Conservation (phyloP, 768 basidiomycete species). For the Leccinellum luteum region DNA sequence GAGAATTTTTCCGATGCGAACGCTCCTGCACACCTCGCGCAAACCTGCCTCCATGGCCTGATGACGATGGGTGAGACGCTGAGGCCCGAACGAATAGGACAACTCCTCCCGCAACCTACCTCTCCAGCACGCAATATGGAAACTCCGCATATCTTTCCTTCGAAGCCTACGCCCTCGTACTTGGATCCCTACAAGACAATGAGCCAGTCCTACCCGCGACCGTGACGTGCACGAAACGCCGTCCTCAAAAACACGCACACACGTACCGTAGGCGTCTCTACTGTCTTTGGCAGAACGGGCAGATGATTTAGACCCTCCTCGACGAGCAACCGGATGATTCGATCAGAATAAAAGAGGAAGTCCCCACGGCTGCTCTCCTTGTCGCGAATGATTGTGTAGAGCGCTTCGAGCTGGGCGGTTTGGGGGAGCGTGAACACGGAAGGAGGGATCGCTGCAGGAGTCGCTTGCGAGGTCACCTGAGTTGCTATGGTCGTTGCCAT, state of each 20-base stretch:
- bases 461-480: constrained; percentile 29
- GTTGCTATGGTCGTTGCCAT: constrained; percentile 21
- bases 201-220: constrained; percentile 27
- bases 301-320: too few relatives aligned
- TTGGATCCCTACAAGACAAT: constrained; percentile 54
- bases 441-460: constrained; percentile 52
- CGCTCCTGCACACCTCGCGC: constrained; percentile 91
- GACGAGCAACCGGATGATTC: constrained; percentile 82
- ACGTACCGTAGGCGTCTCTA: constrained; percentile 78
- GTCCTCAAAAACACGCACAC: not conserved
- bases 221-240: too few relatives aligned
- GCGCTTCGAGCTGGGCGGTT: constrained; percentile 90
- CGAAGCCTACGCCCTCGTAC: constrained; percentile 91
- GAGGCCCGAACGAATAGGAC: not conserved
- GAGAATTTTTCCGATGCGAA: constrained; percentile 95
- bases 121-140: constrained; percentile 94
- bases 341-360: constrained; percentile 93
- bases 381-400: constrained; percentile 94
- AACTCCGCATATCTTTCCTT: constrained; percentile 95
- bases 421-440: constrained; percentile 89
- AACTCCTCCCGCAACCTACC: constrained; percentile 40
- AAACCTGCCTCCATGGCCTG: constrained; percentile 98
- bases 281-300: constrained; percentile 72
- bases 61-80: not conserved
- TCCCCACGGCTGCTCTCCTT: constrained; percentile 87